A percentile compares a stretch with the other conserved stretches of the same genome.
Conservation (phyloP, 495 filamentous ascomycete genomes). For the Patellaria atrata region DNA sequence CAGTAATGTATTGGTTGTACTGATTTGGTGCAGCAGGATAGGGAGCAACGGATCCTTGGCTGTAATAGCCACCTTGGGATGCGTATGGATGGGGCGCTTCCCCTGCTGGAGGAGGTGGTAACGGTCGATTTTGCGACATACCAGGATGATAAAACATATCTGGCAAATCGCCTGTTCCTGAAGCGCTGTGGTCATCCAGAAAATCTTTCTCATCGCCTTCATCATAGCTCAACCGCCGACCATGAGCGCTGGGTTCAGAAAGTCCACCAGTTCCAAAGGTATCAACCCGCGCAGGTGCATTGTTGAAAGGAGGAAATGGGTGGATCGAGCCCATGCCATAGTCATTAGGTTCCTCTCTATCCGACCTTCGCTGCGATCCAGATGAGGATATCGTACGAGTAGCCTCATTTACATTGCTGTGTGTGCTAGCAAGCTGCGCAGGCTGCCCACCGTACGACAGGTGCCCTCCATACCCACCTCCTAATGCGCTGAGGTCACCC, state of each 20-base stretch:
- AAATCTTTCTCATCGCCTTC: constrained; percentile 67
- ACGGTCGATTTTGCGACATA: constrained; percentile 46
- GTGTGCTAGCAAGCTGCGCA: constrained; percentile 14
- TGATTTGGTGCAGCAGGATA: constrained; percentile 19
- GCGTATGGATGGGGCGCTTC: constrained; percentile 8
- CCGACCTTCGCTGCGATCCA: constrained; percentile 24
- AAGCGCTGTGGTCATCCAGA: constrained; percentile 36
- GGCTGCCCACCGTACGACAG: constrained; percentile 58
- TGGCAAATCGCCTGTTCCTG: constrained; percentile 50
- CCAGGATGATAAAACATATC: constrained; percentile 93
- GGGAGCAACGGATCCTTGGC: constrained; percentile 9
- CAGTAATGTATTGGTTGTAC: constrained; percentile 8
- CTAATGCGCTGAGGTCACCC: constrained; percentile 59
- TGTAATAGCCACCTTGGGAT: constrained; percentile 12
- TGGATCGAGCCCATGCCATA: constrained; percentile 34
- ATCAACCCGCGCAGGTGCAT: constrained; percentile 51
- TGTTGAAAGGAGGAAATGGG: constrained; percentile 44
- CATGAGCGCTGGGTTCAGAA: constrained; percentile 50
- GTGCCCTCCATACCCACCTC: constrained; percentile 58
- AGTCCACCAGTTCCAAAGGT: constrained; percentile 76
- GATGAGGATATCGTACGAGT: constrained; percentile 24
- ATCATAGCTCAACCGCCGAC: constrained; percentile 71
- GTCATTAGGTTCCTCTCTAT: constrained; percentile 13
- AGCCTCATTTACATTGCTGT: constrained; percentile 12
- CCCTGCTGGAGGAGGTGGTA: constrained; percentile 60